Base-by-base conservation (phyloP, 2,329 filamentous ascomycete species). In the Talaromyces piceae region DNA sequence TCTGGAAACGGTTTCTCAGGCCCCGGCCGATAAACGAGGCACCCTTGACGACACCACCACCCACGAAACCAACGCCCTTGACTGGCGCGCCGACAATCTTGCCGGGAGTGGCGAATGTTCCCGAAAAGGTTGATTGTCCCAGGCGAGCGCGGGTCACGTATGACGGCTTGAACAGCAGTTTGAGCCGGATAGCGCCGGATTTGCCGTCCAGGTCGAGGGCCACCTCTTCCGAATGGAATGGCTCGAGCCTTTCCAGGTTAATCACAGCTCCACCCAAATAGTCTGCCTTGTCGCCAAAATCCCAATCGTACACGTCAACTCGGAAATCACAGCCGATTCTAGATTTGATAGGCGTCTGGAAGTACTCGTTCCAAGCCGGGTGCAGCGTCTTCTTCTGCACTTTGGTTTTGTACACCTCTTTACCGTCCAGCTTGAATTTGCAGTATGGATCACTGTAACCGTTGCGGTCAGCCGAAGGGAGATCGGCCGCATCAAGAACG, bases 401-500 rank as follows among this genome's bases (percentile, higher is more conserved):
- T 73, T 96, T 94, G 41, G 91, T 95, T 78, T 97, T 98, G 81
- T 88, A 90, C 0, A 97, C 80, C 52, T 94, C 87, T 62, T 89
- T 84, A 44, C 86, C 91, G 62, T 95, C 91, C 58, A 97, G 78
- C 57, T 87, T 82, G 67, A 98, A 98, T 64, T 91, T 91, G 79
- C 88, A 94, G 75, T 91, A 98, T 4, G 93, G 93, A 64, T 98
- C 93, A 61, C 90, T 96, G 78, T 87, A 97, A 59, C 93, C 93
- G 65, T 98, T 98, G 28, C 90, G 84, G 64, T 98, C 93, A 25
- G 91, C 91, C 1, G 93, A 84, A 6, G 93, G 93, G n/a, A 98
- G 80, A 54, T 95, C 85, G 7, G 81, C 74, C 16, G 85, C 93
- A 67, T 95, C 90, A 31, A 97, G 74, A 16, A 98, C 80, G 62